phyloP scores from a whole-genome alignment of 192 early-diverging fungal genomes.

The Thamnidium elegans region DNA sequence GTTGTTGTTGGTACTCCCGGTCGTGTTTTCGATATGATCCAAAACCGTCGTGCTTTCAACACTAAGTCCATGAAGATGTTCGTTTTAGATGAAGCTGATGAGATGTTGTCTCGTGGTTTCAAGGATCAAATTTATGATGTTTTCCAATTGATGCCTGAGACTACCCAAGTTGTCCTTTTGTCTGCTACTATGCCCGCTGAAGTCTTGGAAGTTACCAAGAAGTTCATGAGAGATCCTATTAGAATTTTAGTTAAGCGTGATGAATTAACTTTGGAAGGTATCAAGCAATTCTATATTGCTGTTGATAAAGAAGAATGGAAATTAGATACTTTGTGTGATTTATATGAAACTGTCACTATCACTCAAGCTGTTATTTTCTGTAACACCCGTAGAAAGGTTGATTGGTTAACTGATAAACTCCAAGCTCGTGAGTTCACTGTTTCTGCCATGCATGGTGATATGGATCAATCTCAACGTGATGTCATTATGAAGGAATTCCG shows the following conservation, averaged over 20 bases:
- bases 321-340: constrained; percentile 95
- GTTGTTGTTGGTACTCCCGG: constrained; percentile 98
- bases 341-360: constrained; percentile 98
- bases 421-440: constrained; percentile 89
- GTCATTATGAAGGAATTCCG: constrained; percentile 99
- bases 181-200: constrained; percentile 96
- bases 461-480: constrained; percentile 95
- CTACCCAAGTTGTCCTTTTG: constrained; percentile 94
- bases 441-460: constrained; percentile 98
- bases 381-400: constrained; percentile 99
- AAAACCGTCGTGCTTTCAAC: constrained; percentile 77
- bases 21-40: constrained; percentile 98
- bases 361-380: constrained; percentile 99
- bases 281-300: constrained; percentile 96
- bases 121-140: constrained; percentile 98
- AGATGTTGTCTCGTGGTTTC: constrained; percentile 98
- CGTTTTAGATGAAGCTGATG: constrained; percentile 98
- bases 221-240: constrained; percentile 98
- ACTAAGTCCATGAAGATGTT: constrained; percentile 93
- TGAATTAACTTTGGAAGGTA: constrained; percentile 89
- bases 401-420: constrained; percentile 98
- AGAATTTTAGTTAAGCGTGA: constrained; percentile 98
- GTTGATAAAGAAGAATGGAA: constrained; percentile 99
- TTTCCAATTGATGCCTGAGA: constrained; percentile 85
- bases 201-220: constrained; percentile 92